phyloP scores from a whole-genome alignment of 257 asterid genomes.

The Cordia subcordata region DNA sequence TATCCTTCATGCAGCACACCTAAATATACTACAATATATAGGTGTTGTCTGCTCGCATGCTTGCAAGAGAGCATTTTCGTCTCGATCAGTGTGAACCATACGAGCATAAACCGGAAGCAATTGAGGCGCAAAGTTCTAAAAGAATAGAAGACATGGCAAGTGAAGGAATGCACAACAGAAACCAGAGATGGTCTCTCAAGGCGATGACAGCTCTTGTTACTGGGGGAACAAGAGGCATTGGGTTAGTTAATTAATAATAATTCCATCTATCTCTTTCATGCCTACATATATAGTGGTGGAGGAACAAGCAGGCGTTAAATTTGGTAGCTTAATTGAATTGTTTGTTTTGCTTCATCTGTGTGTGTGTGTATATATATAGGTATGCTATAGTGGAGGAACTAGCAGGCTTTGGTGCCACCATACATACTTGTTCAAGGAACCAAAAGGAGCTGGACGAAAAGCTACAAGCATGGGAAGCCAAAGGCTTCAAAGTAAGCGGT shows the following conservation, averaged over 20 bases:
- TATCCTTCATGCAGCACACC: too few species aligned
- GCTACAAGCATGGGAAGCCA: neutral
- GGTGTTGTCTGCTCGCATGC: too few species aligned
- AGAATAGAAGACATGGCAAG: too few species aligned
- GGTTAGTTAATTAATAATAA: constrained; percentile 1
- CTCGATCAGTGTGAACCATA: too few species aligned
- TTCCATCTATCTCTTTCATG: too few species aligned
- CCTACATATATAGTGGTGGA: too few species aligned
- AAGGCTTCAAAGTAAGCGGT: constrained; percentile 8
- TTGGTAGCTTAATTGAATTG: neutral
- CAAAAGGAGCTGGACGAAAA: neutral
- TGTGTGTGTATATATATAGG: neutral
- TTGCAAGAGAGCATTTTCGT: too few species aligned
- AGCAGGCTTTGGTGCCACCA: neutral
- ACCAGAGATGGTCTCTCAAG: constrained; percentile 18
- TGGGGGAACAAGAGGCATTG: constrained; percentile 24
- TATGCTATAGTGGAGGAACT: constrained; percentile 16
- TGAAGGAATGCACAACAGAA: neutral
- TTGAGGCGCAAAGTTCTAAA: too few species aligned
- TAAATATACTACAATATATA: too few species aligned
- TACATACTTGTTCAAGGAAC: constrained; percentile 1
- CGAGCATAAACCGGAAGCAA: too few species aligned
- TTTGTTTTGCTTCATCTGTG: too few species aligned
- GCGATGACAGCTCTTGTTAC: constrained; percentile 26
- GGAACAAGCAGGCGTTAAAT: too few species aligned